A percentile compares a stretch with the other conserved stretches of the same genome.
These are phyloP conservation scores for Acanthamoeba healyi DNA, from an alignment of 208 protist species.

Conservation along the genomic window DNA sequence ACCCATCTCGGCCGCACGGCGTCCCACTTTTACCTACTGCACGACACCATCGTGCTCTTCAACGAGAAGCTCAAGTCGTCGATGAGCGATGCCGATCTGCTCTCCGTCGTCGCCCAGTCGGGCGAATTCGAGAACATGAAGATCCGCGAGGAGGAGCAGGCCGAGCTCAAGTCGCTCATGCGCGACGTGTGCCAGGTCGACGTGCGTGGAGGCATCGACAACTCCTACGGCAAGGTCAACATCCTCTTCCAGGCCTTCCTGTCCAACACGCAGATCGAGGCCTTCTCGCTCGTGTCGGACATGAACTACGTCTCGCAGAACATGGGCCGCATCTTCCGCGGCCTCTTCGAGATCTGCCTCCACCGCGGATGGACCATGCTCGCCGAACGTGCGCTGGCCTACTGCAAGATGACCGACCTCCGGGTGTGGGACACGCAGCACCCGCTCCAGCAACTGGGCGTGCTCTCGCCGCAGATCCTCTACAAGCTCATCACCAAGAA, in stretches of 20 bases:
- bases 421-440: conserved; percentile 93
- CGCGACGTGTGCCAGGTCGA: conserved; percentile 17
- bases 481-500: conserved; percentile 68
- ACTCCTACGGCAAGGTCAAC: conserved; percentile 92
- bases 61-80: conserved; percentile 94
- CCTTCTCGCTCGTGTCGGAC: conserved; percentile 93
- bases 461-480: conserved; percentile 74
- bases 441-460: conserved; percentile 82
- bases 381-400: conserved; percentile 82
- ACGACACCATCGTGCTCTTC: conserved; percentile 96
- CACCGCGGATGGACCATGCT: conserved; percentile 87
- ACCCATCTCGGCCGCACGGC: conserved; percentile 97
- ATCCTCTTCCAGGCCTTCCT: conserved; percentile 98
- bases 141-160: conserved; percentile 95
- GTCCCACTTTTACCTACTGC: conserved; percentile 98
- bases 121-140: conserved; percentile 97
- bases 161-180: conserved; percentile 95
- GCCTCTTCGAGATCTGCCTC: conserved; percentile 98
- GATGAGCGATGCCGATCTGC: conserved; percentile 94
- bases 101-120: conserved; percentile 94
- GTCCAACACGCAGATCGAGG: conserved; percentile 92
- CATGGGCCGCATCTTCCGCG: conserved; percentile 94
- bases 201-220: conserved; percentile 84
- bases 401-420: conserved; percentile 92
- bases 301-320: conserved; percentile 97